Evolutionary conservation across 768 basidiomycete genomes (phyloP).

Genomic region (Boletus barrowsii): DNA sequence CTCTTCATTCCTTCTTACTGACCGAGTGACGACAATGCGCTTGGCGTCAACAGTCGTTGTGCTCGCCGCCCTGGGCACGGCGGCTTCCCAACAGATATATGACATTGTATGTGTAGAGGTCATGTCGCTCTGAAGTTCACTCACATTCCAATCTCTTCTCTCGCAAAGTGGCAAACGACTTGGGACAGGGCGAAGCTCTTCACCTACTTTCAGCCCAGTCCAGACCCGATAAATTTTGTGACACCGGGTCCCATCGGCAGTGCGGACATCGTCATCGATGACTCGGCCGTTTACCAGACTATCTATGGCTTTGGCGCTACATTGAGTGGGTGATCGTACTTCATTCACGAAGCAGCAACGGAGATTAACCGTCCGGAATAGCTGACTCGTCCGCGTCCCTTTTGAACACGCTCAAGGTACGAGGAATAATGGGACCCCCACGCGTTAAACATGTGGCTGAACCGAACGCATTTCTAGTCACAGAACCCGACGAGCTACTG

Average conservation of each 20-base stretch:
- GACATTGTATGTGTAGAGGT: conserved; percentile 41
- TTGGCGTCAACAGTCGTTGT: conserved; percentile 13
- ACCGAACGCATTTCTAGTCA: conserved; percentile 31
- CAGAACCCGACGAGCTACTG: conserved; percentile 57
- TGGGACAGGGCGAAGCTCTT: conserved; percentile 31
- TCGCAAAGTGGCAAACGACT: conserved; percentile 53
- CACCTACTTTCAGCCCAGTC: conserved; percentile 29
- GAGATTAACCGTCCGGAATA: conserved; percentile 24
- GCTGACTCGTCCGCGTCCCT: conserved; percentile 69
- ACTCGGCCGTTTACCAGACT: conserved; percentile 52
- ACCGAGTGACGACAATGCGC: conserved; percentile 10
- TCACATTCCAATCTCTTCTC: background rate
- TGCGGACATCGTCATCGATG: conserved; percentile 63
- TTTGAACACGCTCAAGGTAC: conserved; percentile 64
- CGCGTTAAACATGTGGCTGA: background rate
- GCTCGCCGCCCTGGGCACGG: conserved; percentile 21
- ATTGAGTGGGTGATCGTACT: conserved; percentile 44
- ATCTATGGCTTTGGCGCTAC: conserved; percentile 67
- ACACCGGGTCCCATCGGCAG: conserved; percentile 50
- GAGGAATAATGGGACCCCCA: background rate
- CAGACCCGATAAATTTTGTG: conserved; percentile 32
- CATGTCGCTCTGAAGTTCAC: background rate
- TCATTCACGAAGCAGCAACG: background rate
- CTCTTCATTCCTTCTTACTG: background rate
- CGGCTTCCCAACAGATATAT: conserved; percentile 50